Conservation (phyloP, 225 moss, liverwort and hornwort genomes). For the Marchantia polymorpha region DNA sequence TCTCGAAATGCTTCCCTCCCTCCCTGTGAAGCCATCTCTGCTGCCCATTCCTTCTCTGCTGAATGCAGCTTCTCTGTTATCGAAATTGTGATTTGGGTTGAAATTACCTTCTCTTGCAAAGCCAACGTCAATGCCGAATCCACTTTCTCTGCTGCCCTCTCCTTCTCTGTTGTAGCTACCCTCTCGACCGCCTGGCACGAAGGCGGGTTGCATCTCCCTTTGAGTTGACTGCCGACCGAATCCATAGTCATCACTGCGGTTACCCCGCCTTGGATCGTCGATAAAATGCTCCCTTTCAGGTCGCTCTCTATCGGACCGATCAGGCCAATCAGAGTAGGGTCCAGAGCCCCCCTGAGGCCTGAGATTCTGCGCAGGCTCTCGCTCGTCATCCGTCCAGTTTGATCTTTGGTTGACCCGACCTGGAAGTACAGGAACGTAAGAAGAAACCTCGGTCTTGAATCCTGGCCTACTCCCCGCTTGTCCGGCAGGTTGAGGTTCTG, state of each 20-base stretch:
- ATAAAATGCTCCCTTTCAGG: slow-evolving; percentile 42
- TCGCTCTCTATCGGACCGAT: slow-evolving; percentile 62
- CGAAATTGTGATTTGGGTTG: slow-evolving; percentile 25
- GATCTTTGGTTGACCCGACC: slow-evolving; percentile 68
- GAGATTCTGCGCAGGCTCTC: slow-evolving; percentile 69
- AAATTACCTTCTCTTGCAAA: slow-evolving; percentile 40
- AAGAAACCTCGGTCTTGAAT: slow-evolving; percentile 47
- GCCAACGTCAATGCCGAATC: slow-evolving; percentile 51
- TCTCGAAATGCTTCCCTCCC: slow-evolving; percentile 36
- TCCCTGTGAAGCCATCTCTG: slow-evolving; percentile 42
- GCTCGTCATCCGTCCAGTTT: slow-evolving; percentile 98
- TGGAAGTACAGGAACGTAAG: slow-evolving; percentile 49
- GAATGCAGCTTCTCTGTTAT: slow-evolving; percentile 38
- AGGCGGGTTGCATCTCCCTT: slow-evolving; percentile 48
- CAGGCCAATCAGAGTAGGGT: slow-evolving; percentile 57
- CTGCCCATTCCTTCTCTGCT: slow-evolving; percentile 41
- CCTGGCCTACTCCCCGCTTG: slow-evolving; percentile 30
- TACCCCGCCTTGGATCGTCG: slow-evolving; percentile 57
- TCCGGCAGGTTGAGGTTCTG: slow-evolving; percentile 47
- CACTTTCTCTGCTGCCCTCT: slow-evolving; percentile 55
- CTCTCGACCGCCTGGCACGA: slow-evolving; percentile 46
- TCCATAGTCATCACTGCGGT: slow-evolving; percentile 65
- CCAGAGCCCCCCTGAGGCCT: slow-evolving; percentile 62
- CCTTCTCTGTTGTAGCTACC: slow-evolving; percentile 51
- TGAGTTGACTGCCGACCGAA: slow-evolving; percentile 61